A percentile compares a stretch with the other conserved stretches of the same genome.
Evolutionary conservation across 805 yeast species (phyloP).

Genomic region (Candida boidinii): DNA sequence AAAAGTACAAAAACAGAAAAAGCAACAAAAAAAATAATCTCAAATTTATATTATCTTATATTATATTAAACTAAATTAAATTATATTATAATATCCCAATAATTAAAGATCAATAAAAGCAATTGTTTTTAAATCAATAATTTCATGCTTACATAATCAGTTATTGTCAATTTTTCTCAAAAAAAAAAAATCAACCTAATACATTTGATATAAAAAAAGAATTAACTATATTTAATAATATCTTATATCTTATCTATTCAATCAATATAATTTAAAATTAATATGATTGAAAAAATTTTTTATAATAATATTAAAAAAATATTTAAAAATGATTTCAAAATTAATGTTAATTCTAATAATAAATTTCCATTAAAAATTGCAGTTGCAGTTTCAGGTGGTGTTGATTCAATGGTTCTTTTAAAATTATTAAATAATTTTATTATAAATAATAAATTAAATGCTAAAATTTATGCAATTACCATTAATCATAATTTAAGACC

Average conservation of each 20-base stretch:
- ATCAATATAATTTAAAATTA: neutral
- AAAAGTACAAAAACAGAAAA: neutral
- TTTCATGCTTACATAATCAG: neutral
- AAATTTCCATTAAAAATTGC: conserved; percentile 23
- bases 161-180: too few species aligned
- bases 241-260: neutral
- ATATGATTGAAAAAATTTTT: neutral
- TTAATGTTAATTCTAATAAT: too few species aligned
- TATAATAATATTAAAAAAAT: neutral
- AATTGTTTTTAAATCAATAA: too few species aligned
- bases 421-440: conserved; percentile 35
- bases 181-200: too few species aligned
- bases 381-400: conserved; percentile 74
- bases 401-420: conserved; percentile 67
- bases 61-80: too few species aligned
- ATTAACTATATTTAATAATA: too few species aligned
- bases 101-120: too few species aligned
- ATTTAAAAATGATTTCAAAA: too few species aligned
- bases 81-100: neutral
- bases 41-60: too few species aligned
- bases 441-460: conserved; percentile 16
- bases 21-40: too few species aligned
- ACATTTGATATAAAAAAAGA: too few species aligned
- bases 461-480: conserved; percentile 44
- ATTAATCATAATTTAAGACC: conserved; percentile 54